Base-by-base conservation (phyloP, 2,329 filamentous ascomycete genomes). In the Blastomyces percursus region DNA sequence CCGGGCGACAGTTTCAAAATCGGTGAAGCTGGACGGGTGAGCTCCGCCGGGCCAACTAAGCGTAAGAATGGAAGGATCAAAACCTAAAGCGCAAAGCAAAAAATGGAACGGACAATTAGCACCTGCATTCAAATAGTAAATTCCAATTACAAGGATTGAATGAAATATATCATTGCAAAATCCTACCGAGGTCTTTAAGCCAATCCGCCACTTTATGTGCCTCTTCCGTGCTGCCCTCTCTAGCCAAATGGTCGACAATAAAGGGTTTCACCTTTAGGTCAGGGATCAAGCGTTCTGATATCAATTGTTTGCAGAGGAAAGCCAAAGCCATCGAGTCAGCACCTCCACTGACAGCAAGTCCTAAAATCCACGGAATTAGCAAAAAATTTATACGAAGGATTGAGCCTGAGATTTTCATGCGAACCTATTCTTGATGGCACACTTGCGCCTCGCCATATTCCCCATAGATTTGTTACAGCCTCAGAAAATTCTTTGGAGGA, bases 321-420 rank as follows among this genome's bases (percentile, higher is more conserved):
- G 91, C 91, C 64, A 99, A 80, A 35, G 93, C 93, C 92, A 97
- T 99, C n/a, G 93, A 97, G 75, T 99, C 94, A 48, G 94, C 89
- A 8, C 94, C 94, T 30, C 94, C 94, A 71, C 92, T 96, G 65
- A 97, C 80, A 19, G 92, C 94, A 64, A 97, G 78, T 61, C 82
- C 87, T 90, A 65, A 54, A 62, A 30, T 5, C 32, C 14, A 9
- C 8, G 12, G 35, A 30, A 32, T 48, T 50, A 59, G 57, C 2
- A 50, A 32, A 56, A n/a, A 40, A n/a, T 27, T 1, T 32, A 57
- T 27, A 6, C 32, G 12, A 24, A 35, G 54, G 8, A 21, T 58
- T 27, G 27, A 59, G 16, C 42, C 4, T 1, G 21, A 32, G 11
- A 1, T 35, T 8, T 30, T 16, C 2, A 16, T 32, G 27, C 57